These are phyloP conservation scores for Tremella fuciformis DNA, from an alignment of 768 basidiomycete genomes.

Conservation along the genomic window DNA sequence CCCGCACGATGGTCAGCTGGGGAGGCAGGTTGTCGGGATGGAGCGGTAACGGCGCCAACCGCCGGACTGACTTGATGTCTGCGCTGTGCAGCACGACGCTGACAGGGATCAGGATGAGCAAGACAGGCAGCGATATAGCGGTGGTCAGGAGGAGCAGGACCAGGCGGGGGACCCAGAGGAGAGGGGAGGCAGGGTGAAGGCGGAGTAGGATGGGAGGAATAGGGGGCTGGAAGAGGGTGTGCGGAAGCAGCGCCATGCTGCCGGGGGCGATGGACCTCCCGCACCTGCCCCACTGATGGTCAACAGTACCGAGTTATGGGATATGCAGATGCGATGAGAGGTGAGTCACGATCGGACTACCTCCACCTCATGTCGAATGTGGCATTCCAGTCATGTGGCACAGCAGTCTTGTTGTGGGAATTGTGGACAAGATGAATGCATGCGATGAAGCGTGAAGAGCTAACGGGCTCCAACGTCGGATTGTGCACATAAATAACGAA, in stretches of 20 bases:
- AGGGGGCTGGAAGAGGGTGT: slow-evolving; percentile 14
- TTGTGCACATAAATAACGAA: no score
- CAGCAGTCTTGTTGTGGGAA: no score
- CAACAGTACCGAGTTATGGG: no score
- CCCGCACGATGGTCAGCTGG: not conserved
- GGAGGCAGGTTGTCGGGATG: slow-evolving; percentile 21
- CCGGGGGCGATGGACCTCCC: no score
- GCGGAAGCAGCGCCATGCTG: slow-evolving; percentile 5
- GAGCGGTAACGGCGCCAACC: slow-evolving; percentile 13
- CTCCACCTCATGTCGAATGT: no score
- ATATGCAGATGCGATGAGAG: no score
- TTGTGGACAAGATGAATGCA: no score
- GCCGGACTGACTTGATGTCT: not conserved
- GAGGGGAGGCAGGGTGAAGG: slow-evolving; percentile 8
- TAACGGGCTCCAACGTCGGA: no score
- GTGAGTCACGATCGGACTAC: no score
- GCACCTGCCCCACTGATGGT: no score
- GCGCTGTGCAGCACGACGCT: slow-evolving; percentile 3
- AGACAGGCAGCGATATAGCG: slow-evolving; percentile 6
- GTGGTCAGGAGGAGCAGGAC: slow-evolving; percentile 5
- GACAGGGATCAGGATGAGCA: slow-evolving; percentile 10
- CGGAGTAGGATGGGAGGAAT: slow-evolving; percentile 10
- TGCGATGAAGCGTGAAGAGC: no score
- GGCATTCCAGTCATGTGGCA: no score
- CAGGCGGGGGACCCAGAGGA: slow-evolving; percentile 15